These are phyloP conservation scores for Cinnamomum micranthum DNA, from an alignment of 164 flowering plant species.

Conservation along the genomic window DNA sequence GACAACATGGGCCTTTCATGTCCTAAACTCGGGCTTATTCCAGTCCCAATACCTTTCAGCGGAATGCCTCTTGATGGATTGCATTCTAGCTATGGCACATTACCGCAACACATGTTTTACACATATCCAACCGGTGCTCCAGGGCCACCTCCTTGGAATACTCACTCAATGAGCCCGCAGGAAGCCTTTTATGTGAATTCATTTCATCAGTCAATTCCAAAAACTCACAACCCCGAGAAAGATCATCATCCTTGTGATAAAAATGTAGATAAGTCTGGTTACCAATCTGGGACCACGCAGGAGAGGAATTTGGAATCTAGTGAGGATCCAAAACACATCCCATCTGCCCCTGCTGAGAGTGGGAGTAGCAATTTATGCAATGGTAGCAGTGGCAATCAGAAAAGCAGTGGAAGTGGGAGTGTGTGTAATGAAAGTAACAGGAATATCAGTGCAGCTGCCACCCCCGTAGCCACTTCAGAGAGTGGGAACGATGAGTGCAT, in stretches of 20 bases:
- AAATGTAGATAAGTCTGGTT: constrained; percentile 19
- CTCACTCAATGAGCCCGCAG: constrained; percentile 28
- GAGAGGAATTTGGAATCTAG: constrained; percentile 28
- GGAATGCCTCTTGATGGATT: constrained; percentile 35
- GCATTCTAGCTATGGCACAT: constrained; percentile 36
- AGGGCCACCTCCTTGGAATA: constrained; percentile 33
- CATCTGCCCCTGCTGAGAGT: constrained; percentile 54
- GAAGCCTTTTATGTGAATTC: constrained; percentile 25
- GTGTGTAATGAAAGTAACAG: constrained; percentile 40
- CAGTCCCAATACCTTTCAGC: constrained; percentile 40
- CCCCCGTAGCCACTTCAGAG: constrained; percentile 21
- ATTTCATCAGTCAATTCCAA: constrained; percentile 29
- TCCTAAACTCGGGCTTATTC: constrained; percentile 31
- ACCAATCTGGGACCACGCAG: constrained; percentile 19
- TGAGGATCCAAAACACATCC: constrained; percentile 36
- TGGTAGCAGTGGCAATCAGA: constrained; percentile 36
- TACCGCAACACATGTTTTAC: constrained; percentile 33
- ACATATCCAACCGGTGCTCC: constrained; percentile 17
- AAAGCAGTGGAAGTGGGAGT: constrained; percentile 47
- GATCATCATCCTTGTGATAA: constrained; percentile 18
- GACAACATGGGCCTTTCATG: constrained; percentile 9
- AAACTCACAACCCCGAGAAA: constrained; percentile 20
- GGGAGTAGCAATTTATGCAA: constrained; percentile 51
- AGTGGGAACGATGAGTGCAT: constrained; percentile 39
- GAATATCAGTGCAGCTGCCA: constrained; percentile 18